These are phyloP conservation scores for Hemisphaericaspora nanyangensis DNA, from an alignment of 805 yeast species.

Conservation along the genomic window DNA sequence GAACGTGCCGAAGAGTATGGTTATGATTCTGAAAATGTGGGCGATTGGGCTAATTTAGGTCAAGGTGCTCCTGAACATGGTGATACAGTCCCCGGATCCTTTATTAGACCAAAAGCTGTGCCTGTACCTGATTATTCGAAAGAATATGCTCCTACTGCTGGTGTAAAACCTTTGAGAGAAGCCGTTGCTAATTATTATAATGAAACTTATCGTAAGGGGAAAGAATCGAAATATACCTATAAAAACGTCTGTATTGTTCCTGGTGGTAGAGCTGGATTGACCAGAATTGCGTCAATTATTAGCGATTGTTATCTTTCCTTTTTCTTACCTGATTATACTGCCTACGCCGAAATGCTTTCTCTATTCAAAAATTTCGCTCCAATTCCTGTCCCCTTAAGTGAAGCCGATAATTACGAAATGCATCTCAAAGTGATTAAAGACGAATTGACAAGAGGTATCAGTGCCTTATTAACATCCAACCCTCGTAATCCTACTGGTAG, in stretches of 20 bases:
- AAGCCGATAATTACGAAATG: slow-evolving; percentile 53
- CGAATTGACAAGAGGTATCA: slow-evolving; percentile 54
- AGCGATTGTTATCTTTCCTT: slow-evolving; percentile 57
- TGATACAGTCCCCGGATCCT: slow-evolving; percentile 53
- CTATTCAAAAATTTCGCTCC: slow-evolving; percentile 61
- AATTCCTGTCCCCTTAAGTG: slow-evolving; percentile 58
- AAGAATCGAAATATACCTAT: slow-evolving; percentile 50
- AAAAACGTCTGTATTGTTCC: slow-evolving; percentile 63
- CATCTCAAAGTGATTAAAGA: slow-evolving; percentile 49
- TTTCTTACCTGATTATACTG: slow-evolving; percentile 61
- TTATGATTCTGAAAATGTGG: slow-evolving; percentile 35
- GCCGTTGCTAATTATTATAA: slow-evolving; percentile 58
- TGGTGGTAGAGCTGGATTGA: slow-evolving; percentile 61
- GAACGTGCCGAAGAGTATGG: slow-evolving; percentile 60
- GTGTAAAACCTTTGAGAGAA: slow-evolving; percentile 49
- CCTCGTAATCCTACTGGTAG: slow-evolving; percentile 64
- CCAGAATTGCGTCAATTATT: slow-evolving; percentile 58
- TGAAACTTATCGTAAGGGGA: slow-evolving; percentile 47
- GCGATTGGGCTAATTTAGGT: slow-evolving; percentile 57
- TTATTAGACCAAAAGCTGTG: slow-evolving; percentile 46
- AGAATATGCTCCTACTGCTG: slow-evolving; percentile 61
- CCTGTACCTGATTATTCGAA: slow-evolving; percentile 46
- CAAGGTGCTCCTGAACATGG: slow-evolving; percentile 68
- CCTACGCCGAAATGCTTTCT: slow-evolving; percentile 62
- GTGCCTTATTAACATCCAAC: slow-evolving; percentile 55